Evolutionary conservation across 768 basidiomycete genomes (phyloP).

Genomic region (Cyclocybe cylindracea): DNA sequence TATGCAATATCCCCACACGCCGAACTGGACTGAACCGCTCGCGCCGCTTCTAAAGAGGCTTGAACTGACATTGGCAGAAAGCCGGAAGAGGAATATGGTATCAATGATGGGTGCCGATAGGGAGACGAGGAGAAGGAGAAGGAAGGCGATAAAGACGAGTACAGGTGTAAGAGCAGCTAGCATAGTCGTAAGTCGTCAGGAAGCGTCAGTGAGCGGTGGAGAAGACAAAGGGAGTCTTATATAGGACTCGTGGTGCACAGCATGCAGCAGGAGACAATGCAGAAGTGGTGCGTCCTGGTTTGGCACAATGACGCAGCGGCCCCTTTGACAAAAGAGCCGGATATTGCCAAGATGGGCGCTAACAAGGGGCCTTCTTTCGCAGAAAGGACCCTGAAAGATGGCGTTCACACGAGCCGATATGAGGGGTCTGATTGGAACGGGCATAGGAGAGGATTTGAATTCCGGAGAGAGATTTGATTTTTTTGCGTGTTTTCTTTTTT

Average conservation of each 20-base stretch:
- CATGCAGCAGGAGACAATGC: neutral
- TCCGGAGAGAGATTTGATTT: neutral
- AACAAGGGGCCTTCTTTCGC: constrained; percentile 2
- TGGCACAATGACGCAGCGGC: constrained; percentile 19
- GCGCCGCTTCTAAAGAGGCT: constrained; percentile 35
- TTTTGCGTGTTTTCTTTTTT: neutral
- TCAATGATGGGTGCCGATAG: constrained; percentile 62
- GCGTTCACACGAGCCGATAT: neutral
- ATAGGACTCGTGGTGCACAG: neutral
- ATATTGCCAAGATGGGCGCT: constrained; percentile 18
- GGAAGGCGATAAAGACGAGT: constrained; percentile 51
- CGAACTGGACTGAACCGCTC: constrained; percentile 45
- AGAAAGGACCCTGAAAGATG: constrained; percentile 3
- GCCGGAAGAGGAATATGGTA: constrained; percentile 55
- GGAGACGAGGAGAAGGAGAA: constrained; percentile 63
- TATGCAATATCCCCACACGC: constrained; percentile 67
- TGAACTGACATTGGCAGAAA: constrained; percentile 36
- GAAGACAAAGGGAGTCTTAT: neutral
- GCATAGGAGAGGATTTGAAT: neutral
- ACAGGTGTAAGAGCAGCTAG: constrained; percentile 37
- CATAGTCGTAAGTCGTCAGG: constrained; percentile 17
- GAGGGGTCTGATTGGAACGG: neutral
- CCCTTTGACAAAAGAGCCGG: neutral
- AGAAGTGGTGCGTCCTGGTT: constrained; percentile 13
- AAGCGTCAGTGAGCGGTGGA: neutral